These are phyloP conservation scores for Colletotrichum lindemuthianum DNA, from an alignment of 2,329 filamentous ascomycete species.

Conservation along the genomic window DNA sequence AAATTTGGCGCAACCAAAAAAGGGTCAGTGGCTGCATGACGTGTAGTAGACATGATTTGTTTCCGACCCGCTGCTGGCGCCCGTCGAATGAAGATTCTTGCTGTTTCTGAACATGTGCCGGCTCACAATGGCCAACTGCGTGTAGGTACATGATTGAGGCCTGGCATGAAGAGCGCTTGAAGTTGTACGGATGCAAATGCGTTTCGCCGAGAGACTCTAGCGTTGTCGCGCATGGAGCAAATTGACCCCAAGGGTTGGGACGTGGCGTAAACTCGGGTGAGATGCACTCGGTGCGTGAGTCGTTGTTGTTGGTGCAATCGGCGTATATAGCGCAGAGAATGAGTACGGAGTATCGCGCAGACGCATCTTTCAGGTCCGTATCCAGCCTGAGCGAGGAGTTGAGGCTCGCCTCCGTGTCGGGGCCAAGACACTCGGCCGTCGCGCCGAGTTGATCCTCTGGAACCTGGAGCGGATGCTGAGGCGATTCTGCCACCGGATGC, in stretches of 20 bases:
- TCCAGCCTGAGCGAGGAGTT: slow-evolving; percentile 7
- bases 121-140: not conserved
- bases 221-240: slow-evolving; percentile 14
- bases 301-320: too few species aligned
- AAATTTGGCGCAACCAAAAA: slow-evolving; percentile 1
- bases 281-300: too few species aligned
- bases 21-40: slow-evolving; percentile 16
- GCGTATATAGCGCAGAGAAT: too few species aligned
- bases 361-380: too few species aligned
- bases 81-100: slow-evolving; percentile 24
- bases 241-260: slow-evolving; percentile 12
- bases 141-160: slow-evolving; percentile 4
- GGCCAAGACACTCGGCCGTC: slow-evolving; percentile 31
- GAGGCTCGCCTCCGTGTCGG: slow-evolving; percentile 29
- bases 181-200: not conserved
- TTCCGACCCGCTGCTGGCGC: slow-evolving; percentile 31
- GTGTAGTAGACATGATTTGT: slow-evolving; percentile 5
- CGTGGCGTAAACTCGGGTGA: not conserved
- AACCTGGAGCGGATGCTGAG: slow-evolving; percentile 4
- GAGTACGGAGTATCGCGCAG: too few species aligned
- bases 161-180: not conserved
- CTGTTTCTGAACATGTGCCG: slow-evolving; percentile 22
- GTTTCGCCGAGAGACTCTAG: slow-evolving; percentile 18
- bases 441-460: slow-evolving; percentile 25
- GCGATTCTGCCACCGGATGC: slow-evolving; percentile 7